phyloP scores from a whole-genome alignment of 805 yeast species.

The Wickerhamiella azyma region DNA sequence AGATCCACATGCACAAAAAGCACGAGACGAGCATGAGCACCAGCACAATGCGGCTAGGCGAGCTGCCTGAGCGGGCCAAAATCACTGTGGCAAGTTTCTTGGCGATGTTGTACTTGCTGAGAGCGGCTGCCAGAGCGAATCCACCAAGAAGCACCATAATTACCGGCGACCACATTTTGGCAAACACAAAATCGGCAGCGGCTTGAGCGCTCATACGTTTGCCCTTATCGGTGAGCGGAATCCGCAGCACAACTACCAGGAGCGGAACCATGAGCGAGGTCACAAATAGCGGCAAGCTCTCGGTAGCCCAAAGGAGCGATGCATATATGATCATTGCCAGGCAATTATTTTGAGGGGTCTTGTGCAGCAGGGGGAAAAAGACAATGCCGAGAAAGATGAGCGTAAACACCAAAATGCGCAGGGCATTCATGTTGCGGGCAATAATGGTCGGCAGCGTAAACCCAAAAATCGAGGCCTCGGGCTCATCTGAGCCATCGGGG shows the following conservation, averaged over 20 bases:
- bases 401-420: constrained; percentile 10
- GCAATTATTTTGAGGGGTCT: constrained; percentile 64
- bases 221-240: constrained; percentile 26
- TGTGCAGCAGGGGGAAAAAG: constrained; percentile 29
- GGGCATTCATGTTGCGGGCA: constrained; percentile 5
- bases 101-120: constrained; percentile 83
- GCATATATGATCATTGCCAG: constrained; percentile 71
- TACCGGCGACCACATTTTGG: constrained; percentile 91
- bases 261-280: constrained; percentile 78
- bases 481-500: constrained; percentile 2
- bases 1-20: constrained; percentile 86
- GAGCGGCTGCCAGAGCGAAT: constrained; percentile 85
- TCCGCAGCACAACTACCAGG: constrained; percentile 57
- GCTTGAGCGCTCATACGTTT: constrained; percentile 43
- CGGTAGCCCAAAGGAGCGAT: constrained; percentile 91
- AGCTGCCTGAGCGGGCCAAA: constrained; percentile 70
- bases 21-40: constrained; percentile 79
- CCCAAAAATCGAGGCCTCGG: neutral
- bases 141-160: constrained; percentile 86
- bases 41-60: constrained; percentile 62
- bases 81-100: constrained; percentile 72
- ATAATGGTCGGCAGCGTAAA: constrained; percentile 11
- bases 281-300: constrained; percentile 79
- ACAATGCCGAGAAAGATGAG: constrained; percentile 37
- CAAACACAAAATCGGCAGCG: constrained; percentile 65